Evolutionary conservation across 306 rosid genomes (phyloP), one percentile per base, ranked within the genome.

Genomic region (Citrullus amarus): DNA sequence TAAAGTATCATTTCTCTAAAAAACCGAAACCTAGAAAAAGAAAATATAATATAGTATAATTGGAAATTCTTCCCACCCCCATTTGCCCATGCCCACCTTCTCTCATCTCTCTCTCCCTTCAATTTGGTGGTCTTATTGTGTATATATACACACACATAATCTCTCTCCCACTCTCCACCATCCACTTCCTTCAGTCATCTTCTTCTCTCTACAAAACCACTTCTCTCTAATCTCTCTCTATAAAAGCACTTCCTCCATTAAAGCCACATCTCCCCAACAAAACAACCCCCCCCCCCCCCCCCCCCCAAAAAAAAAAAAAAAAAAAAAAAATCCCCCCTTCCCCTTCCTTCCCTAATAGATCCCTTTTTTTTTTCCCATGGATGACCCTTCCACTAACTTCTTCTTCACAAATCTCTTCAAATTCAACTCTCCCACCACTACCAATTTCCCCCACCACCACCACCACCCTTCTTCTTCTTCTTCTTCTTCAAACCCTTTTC

Each of bases 131-230:
- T 25, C 54, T 71, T 71, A 22, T 48, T 46, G 41, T 25, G 7
- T 67, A 10, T 69, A n/a, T 39, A 63, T 6, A 62, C 6, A 62
- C 44, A 32, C n/a, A 63, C 20, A 63, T 51, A 48, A 71, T 71
- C 60, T 57, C 70, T 58, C 81, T 59, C 62, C 84, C 73, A 54
- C 86, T 86, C 84, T 84, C 80, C 89, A 90, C 95, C 95, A 87
- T 86, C 82, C 95, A 90, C 96, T 87, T 57, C 81, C 93, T 88
- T 90, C 90, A 83, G 96, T 86, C 91, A 90, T 91, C 89, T 88
- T 90, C 88, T 90, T 80, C 96, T 88, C 78, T 84, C 85, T 81
- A 75, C 76, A 79, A 79, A 79, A 56, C 51, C 79, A 70, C 76
- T 82, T 79, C 81, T 82, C 79, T 80, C 83, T 79, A 50, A 14